Conservation (phyloP, 2,329 filamentous ascomycete genomes). For the Septoria petroselini region DNA sequence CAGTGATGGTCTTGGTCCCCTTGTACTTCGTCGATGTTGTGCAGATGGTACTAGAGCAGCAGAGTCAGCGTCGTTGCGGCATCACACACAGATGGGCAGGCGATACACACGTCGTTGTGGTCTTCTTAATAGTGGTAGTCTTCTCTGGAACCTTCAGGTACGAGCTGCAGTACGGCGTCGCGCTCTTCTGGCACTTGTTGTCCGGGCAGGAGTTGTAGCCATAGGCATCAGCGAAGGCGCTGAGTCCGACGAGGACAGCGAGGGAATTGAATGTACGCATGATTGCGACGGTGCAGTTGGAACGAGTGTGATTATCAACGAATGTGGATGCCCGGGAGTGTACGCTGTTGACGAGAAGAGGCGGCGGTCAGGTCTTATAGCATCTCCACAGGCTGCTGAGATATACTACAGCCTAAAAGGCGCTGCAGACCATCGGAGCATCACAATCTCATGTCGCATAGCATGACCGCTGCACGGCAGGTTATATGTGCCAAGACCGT, state of each 20-base stretch:
- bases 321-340: neutral
- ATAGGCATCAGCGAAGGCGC: slow-evolving; percentile 4
- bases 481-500: neutral
- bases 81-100: no score
- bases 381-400: neutral
- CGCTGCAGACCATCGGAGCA: neutral
- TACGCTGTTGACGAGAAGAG: neutral
- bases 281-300: neutral
- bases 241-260: slow-evolving; percentile 1
- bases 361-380: neutral
- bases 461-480: neutral
- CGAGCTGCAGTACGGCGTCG: slow-evolving; percentile 8
- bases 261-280: slow-evolving; percentile 1
- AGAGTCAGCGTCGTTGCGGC: no score
- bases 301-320: neutral
- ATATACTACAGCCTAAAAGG: neutral
- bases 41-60: neutral
- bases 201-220: slow-evolving; percentile 2
- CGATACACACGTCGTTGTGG: neutral
- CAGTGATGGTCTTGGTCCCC: slow-evolving; percentile 1
- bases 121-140: neutral
- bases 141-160: slow-evolving; percentile 8
- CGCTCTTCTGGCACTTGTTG: slow-evolving; percentile 7
- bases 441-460: slow-evolving; percentile 2
- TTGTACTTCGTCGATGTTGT: neutral